These are phyloP conservation scores for Penicillium concentricum DNA, from an alignment of 2,329 filamentous ascomycete genomes.

Conservation along the genomic window DNA sequence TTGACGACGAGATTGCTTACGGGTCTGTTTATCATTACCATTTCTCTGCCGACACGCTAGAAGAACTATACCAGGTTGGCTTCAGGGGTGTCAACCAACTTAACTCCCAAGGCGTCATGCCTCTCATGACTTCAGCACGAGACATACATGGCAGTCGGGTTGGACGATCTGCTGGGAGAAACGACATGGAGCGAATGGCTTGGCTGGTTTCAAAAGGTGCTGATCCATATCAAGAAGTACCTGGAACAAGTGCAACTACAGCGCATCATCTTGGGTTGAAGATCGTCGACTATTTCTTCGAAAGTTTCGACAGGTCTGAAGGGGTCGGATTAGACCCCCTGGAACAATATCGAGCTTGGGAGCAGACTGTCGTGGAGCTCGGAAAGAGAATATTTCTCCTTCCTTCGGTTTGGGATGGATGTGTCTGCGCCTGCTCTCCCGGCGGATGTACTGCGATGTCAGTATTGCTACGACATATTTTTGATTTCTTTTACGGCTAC, in stretches of 20 bases:
- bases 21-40: neutral
- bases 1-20: too few relatives aligned
- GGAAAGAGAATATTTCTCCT: neutral
- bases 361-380: neutral
- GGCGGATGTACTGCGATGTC: slow-evolving; percentile 2
- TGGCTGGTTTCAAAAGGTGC: neutral
- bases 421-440: slow-evolving; percentile 1
- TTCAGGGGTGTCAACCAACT: neutral
- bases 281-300: neutral
- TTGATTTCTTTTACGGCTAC: rapidly evolving
- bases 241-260: neutral
- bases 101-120: neutral
- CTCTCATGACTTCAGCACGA: neutral
- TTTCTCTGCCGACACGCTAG: neutral
- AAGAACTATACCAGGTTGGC: neutral
- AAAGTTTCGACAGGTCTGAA: too few relatives aligned
- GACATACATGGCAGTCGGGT: too few relatives aligned
- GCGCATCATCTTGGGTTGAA: neutral
- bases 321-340: neutral
- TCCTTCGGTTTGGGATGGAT: neutral
- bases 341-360: neutral
- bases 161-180: too few relatives aligned
- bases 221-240: neutral
- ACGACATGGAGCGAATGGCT: neutral
- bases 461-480: neutral